These are phyloP conservation scores for Typha latifolia DNA, from an alignment of 176 grass and related monocot genomes.

Conservation along the genomic window DNA sequence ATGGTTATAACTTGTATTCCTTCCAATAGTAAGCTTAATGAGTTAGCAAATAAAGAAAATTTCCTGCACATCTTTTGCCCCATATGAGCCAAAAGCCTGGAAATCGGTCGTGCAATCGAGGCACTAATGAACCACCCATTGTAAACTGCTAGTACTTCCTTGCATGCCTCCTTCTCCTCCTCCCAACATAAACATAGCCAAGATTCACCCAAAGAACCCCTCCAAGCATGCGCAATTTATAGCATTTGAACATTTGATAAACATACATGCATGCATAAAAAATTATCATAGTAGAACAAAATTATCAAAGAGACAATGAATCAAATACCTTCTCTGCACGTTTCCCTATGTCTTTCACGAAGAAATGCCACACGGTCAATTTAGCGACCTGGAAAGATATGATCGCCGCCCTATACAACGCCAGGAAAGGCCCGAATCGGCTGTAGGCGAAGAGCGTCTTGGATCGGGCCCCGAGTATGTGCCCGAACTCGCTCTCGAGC, in stretches of 20 bases:
- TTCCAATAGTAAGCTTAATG: no score
- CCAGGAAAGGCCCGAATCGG: slow-evolving; percentile 76
- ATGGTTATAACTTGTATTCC: no score
- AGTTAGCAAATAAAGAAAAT: no score
- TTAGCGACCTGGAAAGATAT: slow-evolving; percentile 84
- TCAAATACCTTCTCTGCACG: slow-evolving; percentile 65
- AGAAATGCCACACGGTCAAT: slow-evolving; percentile 74
- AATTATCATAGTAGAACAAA: no score
- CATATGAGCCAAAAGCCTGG: no score
- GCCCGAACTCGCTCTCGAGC: slow-evolving; percentile 65
- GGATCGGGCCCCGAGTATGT: slow-evolving; percentile 66
- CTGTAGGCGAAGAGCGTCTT: slow-evolving; percentile 50
- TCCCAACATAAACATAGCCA: no score
- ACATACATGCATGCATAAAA: not conserved
- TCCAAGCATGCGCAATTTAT: not conserved
- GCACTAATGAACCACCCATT: no score
- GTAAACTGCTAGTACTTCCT: no score
- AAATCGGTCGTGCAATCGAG: no score
- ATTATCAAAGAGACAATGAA: not conserved
- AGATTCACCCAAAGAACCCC: no score
- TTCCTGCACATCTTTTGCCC: no score
- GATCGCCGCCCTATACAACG: slow-evolving; percentile 71
- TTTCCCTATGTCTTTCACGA: slow-evolving; percentile 41
- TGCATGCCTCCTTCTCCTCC: no score
- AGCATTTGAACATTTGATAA: not conserved